Conservation (phyloP, 164 flowering plant species). For the Macadamia integrifolia region DNA sequence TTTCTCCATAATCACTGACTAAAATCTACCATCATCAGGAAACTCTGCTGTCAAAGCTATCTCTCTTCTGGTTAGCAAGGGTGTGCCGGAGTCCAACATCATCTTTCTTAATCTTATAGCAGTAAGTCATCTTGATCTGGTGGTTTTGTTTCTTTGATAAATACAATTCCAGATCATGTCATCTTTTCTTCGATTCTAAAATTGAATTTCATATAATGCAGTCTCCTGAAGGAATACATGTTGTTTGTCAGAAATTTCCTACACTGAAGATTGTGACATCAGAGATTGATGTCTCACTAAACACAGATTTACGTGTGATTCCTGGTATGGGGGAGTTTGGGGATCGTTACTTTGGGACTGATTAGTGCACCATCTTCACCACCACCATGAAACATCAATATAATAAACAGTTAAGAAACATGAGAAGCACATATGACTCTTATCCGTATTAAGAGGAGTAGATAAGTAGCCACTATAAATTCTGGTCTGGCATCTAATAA, state of each 20-base stretch:
- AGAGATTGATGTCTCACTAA: constrained; percentile 55
- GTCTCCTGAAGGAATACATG: constrained; percentile 85
- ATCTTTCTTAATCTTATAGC: constrained; percentile 78
- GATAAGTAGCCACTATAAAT: too few relatives aligned
- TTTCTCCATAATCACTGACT: constrained; percentile 1
- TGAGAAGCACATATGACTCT: too few relatives aligned
- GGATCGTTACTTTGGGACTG: constrained; percentile 77
- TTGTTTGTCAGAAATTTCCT: constrained; percentile 58
- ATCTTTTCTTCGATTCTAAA: background rate
- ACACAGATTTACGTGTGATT: constrained; percentile 43
- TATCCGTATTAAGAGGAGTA: too few relatives aligned
- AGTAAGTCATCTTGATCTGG: constrained; percentile 27
- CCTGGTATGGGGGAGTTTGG: constrained; percentile 95
- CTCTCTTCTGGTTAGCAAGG: constrained; percentile 60
- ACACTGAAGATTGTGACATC: constrained; percentile 65
- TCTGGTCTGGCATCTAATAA: too few relatives aligned
- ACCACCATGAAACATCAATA: constrained; percentile 2
- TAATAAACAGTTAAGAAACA: background rate
- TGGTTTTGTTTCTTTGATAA: background rate
- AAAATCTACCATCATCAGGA: constrained; percentile 36
- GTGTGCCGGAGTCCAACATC: constrained; percentile 70
- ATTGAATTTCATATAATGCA: constrained; percentile 18
- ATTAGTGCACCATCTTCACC: background rate
- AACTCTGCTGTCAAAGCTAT: constrained; percentile 75
- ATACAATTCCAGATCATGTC: background rate